Conservation (phyloP, 306 rosid genomes). For the Ceratonia siliqua region DNA sequence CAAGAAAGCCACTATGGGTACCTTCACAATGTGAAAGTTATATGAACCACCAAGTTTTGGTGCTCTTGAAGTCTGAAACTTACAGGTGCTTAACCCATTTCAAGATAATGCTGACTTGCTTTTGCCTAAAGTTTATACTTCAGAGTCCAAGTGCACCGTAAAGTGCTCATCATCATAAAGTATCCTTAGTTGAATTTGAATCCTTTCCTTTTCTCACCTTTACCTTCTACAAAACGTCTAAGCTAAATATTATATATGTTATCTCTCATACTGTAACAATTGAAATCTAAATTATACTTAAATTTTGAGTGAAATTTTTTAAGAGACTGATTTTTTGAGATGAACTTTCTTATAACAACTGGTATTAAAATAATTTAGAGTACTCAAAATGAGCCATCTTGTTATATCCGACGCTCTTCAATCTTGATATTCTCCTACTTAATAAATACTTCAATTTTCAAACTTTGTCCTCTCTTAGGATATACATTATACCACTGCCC, state of each 20-base stretch:
- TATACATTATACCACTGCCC: no score
- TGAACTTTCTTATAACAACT: no score
- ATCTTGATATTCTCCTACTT: no score
- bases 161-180: conserved; percentile 21
- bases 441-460: no score
- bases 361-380: no score
- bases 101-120: conserved; percentile 35
- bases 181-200: neutral
- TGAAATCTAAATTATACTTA: no score
- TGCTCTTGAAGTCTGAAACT: conserved; percentile 14
- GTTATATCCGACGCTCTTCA: no score
- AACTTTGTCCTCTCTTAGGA: no score
- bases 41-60: neutral
- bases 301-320: no score
- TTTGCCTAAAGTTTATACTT: conserved; percentile 15
- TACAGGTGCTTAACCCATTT: conserved; percentile 20
- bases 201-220: conserved; percentile 13
- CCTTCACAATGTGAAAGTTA: neutral
- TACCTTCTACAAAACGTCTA: neutral
- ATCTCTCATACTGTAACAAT: no score
- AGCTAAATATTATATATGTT: neutral
- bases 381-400: no score
- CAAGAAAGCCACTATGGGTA: neutral
- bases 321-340: no score
- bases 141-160: conserved; percentile 17